Base-by-base conservation (phyloP, 1,139 yeast species). In the Geotrichum carabidarum region DNA sequence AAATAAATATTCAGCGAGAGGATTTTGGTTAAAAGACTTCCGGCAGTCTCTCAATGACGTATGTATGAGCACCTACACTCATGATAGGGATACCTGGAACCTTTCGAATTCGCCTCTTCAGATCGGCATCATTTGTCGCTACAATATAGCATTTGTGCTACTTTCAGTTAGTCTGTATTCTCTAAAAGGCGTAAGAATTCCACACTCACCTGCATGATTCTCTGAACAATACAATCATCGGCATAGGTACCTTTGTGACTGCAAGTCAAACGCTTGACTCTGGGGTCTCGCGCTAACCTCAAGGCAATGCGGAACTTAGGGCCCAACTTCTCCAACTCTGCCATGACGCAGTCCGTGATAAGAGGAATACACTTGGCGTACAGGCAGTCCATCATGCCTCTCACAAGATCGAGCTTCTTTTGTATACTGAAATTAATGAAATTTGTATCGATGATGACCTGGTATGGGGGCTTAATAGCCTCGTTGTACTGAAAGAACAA, bases 121-220 rank as follows among this genome's bases (percentile, higher is more conserved):
- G 76, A 65, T 93, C 98, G n/a, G 96, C 97, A 83, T 93, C 99
- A 71, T 93, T 93, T 1, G 98, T 91, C 46, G 99, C 99, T 43
- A 93, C 98, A 56, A 93, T 91, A 68, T 83, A 93, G 71, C 99
- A 93, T 68, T 93, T 93, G 72, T 93, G 98, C 67, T 45, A 30
- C 22, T 11, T 37, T 11, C 36, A 14, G 46, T 30, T 30, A 43
- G 46, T 27, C 46, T 8, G 18, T 11, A 42, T 11, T 17, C 45
- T 17, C 4, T 7, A 8, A 18, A 45, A 36, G 5, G 9, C 9
- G 30, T 17, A 35, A 45, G 27, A 14, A 27, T 4, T n/a, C 8
- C 7, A 22, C 8, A 35, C 49, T 35, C 18, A 45, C 49, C 42
- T 91, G 98, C 71, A 91, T 80, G 6, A 93, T 95, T 62, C 99